Conservation (phyloP, 345 rosid genomes). For the Citrus sinensis region DVS_A1.0 CM039161.1:2079501-2080000, state of each 20-base stretch:
- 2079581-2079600: not conserved
- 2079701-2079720: slow-evolving; percentile 60
- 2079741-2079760: slow-evolving; percentile 46
- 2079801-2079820: slow-evolving; percentile 6
- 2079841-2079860: not conserved
- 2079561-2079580: not conserved
- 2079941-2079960: slow-evolving; percentile 49
- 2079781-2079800: slow-evolving; percentile 43
- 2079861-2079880: not conserved
- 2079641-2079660: not conserved
- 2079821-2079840: slow-evolving; percentile 11
- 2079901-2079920: slow-evolving; percentile 48
- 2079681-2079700: not conserved
- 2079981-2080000: slow-evolving; percentile 50
- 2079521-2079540: not conserved
- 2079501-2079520: not conserved
- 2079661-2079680: not conserved
- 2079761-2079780: slow-evolving; percentile 53
- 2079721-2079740: slow-evolving; percentile 57
- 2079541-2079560: not conserved
- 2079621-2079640: too few species aligned
- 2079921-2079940: slow-evolving; percentile 80
- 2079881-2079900: not conserved
- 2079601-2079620: not conserved
- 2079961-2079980: slow-evolving; percentile 41